Base-by-base conservation (phyloP, 1,284 basidiomycete genomes). In the Termitomyces sp. region DNA sequence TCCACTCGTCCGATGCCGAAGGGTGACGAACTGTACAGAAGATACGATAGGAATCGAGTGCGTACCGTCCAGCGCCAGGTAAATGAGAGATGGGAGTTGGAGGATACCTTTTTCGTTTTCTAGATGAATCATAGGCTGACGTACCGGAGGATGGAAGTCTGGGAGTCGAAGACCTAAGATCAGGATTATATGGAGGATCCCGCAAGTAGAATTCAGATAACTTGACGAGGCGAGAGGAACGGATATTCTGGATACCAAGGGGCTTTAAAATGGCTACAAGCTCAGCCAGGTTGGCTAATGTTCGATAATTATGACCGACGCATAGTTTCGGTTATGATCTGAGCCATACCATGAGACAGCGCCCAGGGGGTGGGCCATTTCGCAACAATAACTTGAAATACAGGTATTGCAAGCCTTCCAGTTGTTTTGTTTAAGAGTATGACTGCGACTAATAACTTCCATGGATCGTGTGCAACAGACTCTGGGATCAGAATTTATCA, bases 11-110 rank as follows among this genome's bases (percentile, higher is more conserved):
- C 9, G 67, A 75, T 61, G 31, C 60, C 50, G 55, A 65, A 54
- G 53, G 59, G 38, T 67, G 51, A 41, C 63, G 50, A 7, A 53
- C 49, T 17, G 65, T 67, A 53, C 80, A 85, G 63, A 85, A 88
- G 17, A 88, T 84, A 33, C 83, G 75, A 59, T 84, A 84, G 1
- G 83, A 86, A 62, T 87, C 84, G 0, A 84, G 71, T 0, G 86
- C 86, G 58, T 87, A 88, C 1, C 73, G 70, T 0, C 85, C 84
- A 1, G 78, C 70, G 0, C 83, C 83, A 0, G 82, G 82, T 8
- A 82, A 70, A 60, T 81, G 78, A 10, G 80, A 79, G 40, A 81
- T 70, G 0, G 75, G 70, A 1, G 77, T 80, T 7, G 68, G 64
- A 4, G 74, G 71, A 57, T 81, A 81, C 33, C 57, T 56, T 62